Conservation (phyloP, 192 early-diverging fungal genomes). For the Linnemannia elongata region DNA sequence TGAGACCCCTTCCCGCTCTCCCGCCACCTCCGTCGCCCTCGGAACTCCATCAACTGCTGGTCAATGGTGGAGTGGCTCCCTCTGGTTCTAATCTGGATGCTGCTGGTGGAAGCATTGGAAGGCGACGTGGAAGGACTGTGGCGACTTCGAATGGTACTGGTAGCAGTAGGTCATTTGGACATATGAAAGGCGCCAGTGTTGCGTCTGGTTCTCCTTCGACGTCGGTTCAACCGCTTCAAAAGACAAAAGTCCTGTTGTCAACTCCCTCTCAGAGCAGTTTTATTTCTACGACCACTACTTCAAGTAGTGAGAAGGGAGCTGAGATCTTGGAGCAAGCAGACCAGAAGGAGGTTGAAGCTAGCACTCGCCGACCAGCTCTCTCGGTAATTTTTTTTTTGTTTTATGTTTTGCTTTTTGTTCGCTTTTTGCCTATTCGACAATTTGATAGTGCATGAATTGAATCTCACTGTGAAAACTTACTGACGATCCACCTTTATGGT, state of each 20-base stretch:
- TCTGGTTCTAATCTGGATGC: background rate
- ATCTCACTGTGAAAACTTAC: background rate
- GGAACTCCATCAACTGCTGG: constrained; percentile 1
- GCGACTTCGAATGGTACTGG: background rate
- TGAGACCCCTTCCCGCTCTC: constrained; percentile 37
- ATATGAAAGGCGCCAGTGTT: constrained; percentile 23
- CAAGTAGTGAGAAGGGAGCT: background rate
- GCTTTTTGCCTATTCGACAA: background rate
- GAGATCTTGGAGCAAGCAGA: background rate
- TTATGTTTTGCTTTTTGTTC: background rate
- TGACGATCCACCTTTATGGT: background rate
- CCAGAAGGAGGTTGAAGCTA: background rate
- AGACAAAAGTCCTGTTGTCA: background rate
- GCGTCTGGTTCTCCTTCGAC: constrained; percentile 9
- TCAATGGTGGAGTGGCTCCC: background rate
- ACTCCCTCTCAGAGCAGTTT: background rate
- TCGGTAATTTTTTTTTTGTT: constrained; percentile 9
- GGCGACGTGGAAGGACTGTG: constrained; percentile 1
- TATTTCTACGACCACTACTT: background rate
- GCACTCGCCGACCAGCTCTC: background rate
- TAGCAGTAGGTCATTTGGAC: background rate
- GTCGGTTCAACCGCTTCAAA: background rate
- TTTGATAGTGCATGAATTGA: background rate
- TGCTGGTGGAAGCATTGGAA: background rate
- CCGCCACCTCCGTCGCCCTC: constrained; percentile 36